Evolutionary conservation across 73 alveolate species (phyloP).

Genomic region (Symbiodinium natans): DNA sequence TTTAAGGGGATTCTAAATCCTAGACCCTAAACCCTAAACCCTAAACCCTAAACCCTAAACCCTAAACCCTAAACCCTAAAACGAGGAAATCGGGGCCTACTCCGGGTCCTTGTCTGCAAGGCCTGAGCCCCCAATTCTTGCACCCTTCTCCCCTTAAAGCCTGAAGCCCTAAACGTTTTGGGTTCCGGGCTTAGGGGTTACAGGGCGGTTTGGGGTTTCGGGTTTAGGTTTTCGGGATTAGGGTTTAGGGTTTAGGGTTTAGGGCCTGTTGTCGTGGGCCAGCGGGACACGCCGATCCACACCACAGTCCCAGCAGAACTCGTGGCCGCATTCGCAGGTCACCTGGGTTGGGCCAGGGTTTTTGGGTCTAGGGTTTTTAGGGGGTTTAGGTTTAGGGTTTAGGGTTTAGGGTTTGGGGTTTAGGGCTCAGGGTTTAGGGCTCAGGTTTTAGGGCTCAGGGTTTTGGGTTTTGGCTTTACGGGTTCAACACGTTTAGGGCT

Average conservation of each 20-base stretch:
- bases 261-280: constrained; percentile 92
- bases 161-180: not conserved
- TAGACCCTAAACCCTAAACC: no score
- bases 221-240: not conserved
- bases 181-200: not conserved
- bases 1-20: no score
- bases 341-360: constrained; percentile 24
- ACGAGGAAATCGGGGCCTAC: no score
- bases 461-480: not conserved
- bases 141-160: no score
- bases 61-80: no score
- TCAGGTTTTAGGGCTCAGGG: not conserved
- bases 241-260: not conserved
- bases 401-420: not conserved
- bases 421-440: not conserved
- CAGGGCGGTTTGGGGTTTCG: not conserved
- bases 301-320: constrained; percentile 94
- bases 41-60: no score
- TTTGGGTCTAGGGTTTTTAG: not conserved
- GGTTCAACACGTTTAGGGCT: not conserved
- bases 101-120: no score
- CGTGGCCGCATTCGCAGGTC: constrained; percentile 84
- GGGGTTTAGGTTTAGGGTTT: not conserved
- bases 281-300: constrained; percentile 59
- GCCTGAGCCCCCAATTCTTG: no score